Evolutionary conservation across 768 basidiomycete genomes (phyloP).

Genomic region (Gautieria morchelliformis): DNA sequence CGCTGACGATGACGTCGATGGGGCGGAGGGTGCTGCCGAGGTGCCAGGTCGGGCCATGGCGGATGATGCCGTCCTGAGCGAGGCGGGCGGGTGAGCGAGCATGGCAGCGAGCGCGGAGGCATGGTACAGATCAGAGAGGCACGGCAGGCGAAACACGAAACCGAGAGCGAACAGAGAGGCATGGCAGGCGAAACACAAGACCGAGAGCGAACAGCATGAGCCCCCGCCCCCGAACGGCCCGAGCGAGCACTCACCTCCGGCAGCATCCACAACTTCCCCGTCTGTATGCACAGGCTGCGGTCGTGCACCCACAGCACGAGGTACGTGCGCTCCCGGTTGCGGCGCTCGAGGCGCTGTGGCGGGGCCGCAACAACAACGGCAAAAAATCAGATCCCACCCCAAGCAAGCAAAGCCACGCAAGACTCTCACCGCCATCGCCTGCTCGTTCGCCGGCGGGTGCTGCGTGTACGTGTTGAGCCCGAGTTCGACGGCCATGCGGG

Average conservation of each 20-base stretch:
- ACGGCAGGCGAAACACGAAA: background rate
- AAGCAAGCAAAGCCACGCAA: too few species aligned
- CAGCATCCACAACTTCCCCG: slow-evolving; percentile 82
- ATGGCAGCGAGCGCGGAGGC: too few species aligned
- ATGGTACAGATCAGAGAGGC: too few species aligned
- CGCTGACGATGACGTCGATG: slow-evolving; percentile 73
- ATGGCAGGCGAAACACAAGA: too few species aligned
- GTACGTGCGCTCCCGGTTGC: slow-evolving; percentile 80
- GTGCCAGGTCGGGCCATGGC: slow-evolving; percentile 65
- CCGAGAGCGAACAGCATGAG: background rate
- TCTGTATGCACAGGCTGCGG: slow-evolving; percentile 78
- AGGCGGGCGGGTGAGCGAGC: too few species aligned
- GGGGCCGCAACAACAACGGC: slow-evolving; percentile 34
- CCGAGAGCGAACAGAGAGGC: background rate
- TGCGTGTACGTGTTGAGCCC: slow-evolving; percentile 63
- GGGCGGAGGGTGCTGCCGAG: slow-evolving; percentile 47
- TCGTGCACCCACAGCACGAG: slow-evolving; percentile 82
- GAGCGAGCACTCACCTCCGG: slow-evolving; percentile 39
- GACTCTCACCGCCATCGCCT: too few species aligned
- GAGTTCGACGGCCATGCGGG: slow-evolving; percentile 81
- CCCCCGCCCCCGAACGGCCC: background rate
- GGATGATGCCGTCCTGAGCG: slow-evolving; percentile 58
- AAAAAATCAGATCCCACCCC: too few species aligned
- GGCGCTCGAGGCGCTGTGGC: slow-evolving; percentile 60
- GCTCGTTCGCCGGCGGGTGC: slow-evolving; percentile 45